phyloP scores from a whole-genome alignment of 352 stramenopile genomes.

The Phytophthora capsici region DNA sequence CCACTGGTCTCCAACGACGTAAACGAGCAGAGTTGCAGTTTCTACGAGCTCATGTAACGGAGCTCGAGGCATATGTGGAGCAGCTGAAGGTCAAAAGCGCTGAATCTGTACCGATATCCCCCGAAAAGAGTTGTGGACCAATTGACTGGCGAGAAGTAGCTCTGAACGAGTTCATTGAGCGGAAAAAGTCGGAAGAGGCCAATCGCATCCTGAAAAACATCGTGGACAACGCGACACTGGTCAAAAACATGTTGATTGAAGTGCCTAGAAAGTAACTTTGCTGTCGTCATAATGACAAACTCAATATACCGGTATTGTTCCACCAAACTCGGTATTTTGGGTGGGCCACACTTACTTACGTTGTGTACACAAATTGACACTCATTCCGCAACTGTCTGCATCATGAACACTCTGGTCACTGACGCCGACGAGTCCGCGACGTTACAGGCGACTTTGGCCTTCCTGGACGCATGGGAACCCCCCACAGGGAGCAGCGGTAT shows the following conservation, averaged over 20 bases:
- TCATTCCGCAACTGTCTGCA: slow-evolving; percentile 2
- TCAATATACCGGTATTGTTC: background rate
- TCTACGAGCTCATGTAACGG: slow-evolving; percentile 13
- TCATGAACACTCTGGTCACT: slow-evolving; percentile 5
- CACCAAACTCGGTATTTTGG: too few relatives aligned
- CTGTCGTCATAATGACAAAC: background rate
- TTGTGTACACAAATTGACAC: background rate
- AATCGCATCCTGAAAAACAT: slow-evolving; percentile 16
- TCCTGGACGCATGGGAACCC: slow-evolving; percentile 19
- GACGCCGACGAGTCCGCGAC: slow-evolving; percentile 27
- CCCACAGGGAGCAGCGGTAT: background rate
- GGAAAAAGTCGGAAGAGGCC: slow-evolving; percentile 21
- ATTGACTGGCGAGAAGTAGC: slow-evolving; percentile 15
- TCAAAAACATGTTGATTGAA: background rate
- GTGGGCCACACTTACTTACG: background rate
- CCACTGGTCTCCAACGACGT: slow-evolving; percentile 15
- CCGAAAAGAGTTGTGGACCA: background rate
- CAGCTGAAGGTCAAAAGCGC: slow-evolving; percentile 1
- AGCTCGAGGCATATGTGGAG: slow-evolving; percentile 15
- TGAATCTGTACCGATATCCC: too few relatives aligned
- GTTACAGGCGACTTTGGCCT: slow-evolving; percentile 27
- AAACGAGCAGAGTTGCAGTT: slow-evolving; percentile 24
- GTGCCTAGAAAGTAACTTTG: background rate
- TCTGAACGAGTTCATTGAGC: slow-evolving; percentile 14
- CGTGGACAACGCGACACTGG: slow-evolving; percentile 4